Evolutionary conservation across 371 early-diverging fungal genomes (phyloP).

Genomic region (Mucor ambiguus): DNA sequence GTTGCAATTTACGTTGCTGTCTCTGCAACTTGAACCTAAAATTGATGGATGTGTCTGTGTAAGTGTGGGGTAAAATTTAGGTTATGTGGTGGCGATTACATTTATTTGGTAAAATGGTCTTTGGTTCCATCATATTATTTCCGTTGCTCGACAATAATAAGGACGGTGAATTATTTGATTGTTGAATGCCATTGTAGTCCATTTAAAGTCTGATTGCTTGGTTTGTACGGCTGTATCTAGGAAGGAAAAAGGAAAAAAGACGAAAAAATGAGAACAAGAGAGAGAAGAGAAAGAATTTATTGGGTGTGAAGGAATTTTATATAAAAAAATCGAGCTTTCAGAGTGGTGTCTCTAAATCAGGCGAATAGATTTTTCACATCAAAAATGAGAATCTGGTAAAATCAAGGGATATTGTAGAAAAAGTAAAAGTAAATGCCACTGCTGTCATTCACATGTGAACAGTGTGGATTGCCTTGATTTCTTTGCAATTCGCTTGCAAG

Average conservation of each 20-base stretch:
- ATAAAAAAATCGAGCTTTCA: not conserved
- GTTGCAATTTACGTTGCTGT: not conserved
- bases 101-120: constrained; percentile 4
- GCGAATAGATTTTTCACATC: constrained; percentile 1
- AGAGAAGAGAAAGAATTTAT: not conserved
- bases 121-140: constrained; percentile 3
- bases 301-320: constrained; percentile 2
- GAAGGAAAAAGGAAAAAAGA: not conserved
- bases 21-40: constrained; percentile 1
- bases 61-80: constrained; percentile 1
- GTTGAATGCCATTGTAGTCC: constrained; percentile 5
- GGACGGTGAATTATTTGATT: constrained; percentile 1
- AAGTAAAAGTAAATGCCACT: not conserved
- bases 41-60: not conserved
- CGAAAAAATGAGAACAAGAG: not conserved
- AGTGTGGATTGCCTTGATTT: not conserved
- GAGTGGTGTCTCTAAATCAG: not conserved
- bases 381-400: constrained; percentile 2
- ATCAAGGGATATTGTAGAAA: not conserved
- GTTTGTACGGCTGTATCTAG: not conserved
- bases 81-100: not conserved
- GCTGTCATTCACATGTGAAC: not conserved
- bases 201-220: not conserved
- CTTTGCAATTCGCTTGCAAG: not conserved
- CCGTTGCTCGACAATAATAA: not conserved